phyloP scores from a whole-genome alignment of 306 rosid genomes.

The Rosa multiflora region DNA sequence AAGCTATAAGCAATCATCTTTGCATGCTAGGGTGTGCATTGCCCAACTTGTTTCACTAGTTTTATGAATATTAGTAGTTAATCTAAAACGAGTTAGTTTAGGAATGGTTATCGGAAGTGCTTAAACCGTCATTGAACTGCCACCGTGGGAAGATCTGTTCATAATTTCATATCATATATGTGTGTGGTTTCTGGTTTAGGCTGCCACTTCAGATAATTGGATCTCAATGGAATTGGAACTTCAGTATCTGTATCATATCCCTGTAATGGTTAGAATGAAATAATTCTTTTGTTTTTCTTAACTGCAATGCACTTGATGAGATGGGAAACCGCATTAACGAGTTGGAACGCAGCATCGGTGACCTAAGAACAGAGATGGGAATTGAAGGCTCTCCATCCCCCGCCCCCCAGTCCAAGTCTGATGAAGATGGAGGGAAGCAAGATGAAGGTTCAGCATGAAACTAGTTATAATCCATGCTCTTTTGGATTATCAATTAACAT shows the following conservation, averaged over 20 bases:
- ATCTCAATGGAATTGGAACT: not conserved
- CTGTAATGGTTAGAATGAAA: not conserved
- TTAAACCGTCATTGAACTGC: not conserved
- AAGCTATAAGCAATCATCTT: not conserved
- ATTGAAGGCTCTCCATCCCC: slow-evolving; percentile 86
- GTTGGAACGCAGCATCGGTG: slow-evolving; percentile 89
- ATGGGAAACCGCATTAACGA: slow-evolving; percentile 93
- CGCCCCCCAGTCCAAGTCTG: slow-evolving; percentile 41
- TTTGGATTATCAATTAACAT: slow-evolving; percentile 25
- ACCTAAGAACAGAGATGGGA: slow-evolving; percentile 88
- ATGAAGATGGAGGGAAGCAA: slow-evolving; percentile 49
- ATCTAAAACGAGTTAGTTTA: not conserved
- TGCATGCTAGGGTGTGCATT: not conserved
- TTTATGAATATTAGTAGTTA: not conserved
- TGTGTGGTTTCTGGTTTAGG: slow-evolving; percentile 9
- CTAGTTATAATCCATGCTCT: slow-evolving; percentile 22
- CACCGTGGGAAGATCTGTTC: not conserved
- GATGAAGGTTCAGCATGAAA: slow-evolving; percentile 65
- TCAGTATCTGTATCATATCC: not conserved
- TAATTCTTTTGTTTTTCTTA: slow-evolving; percentile 43
- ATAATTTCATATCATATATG: not conserved
- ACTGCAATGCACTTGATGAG: slow-evolving; percentile 81
- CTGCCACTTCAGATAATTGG: not conserved
- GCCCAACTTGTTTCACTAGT: not conserved
- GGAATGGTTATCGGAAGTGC: not conserved